Conservation (phyloP, 805 yeast genomes). For the Wickerhamomyces alni region DNA sequence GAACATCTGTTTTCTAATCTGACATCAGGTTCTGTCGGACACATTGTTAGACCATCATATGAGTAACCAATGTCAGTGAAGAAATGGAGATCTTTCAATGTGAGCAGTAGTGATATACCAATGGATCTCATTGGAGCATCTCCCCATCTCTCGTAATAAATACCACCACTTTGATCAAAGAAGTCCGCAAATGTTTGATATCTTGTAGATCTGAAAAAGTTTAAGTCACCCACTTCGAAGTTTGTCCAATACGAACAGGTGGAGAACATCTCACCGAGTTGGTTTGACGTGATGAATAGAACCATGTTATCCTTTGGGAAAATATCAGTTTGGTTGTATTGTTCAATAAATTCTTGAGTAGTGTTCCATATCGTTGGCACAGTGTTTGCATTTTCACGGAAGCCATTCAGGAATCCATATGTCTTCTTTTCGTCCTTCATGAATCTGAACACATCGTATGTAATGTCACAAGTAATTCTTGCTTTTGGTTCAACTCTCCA, state of each 20-base stretch:
- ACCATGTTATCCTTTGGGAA: constrained; percentile 41
- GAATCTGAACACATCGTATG: constrained; percentile 57
- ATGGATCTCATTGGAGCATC: constrained; percentile 80
- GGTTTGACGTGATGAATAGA: constrained; percentile 50
- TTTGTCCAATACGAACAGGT: constrained; percentile 73
- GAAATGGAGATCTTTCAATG: constrained; percentile 52
- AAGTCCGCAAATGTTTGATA: constrained; percentile 52
- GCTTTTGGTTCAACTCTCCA: constrained; percentile 74
- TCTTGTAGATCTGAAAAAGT: constrained; percentile 50
- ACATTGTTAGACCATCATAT: constrained; percentile 57
- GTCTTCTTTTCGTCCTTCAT: constrained; percentile 46
- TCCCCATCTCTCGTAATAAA: constrained; percentile 82
- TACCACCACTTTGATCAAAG: constrained; percentile 66
- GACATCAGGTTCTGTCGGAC: constrained; percentile 64
- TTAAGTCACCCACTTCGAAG: constrained; percentile 65
- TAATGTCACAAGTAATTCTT: constrained; percentile 49
- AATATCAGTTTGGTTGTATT: constrained; percentile 27
- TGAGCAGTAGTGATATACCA: constrained; percentile 54
- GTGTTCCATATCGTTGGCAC: constrained; percentile 56
- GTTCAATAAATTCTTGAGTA: constrained; percentile 35
- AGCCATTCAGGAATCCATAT: constrained; percentile 61
- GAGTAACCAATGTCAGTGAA: constrained; percentile 68
- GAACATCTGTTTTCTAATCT: constrained; percentile 59
- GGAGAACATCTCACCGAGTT: background rate
- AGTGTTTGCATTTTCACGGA: constrained; percentile 49